Evolutionary conservation across 2,329 filamentous ascomycete species (phyloP).

Genomic region (Phialophora macrospora): DNA sequence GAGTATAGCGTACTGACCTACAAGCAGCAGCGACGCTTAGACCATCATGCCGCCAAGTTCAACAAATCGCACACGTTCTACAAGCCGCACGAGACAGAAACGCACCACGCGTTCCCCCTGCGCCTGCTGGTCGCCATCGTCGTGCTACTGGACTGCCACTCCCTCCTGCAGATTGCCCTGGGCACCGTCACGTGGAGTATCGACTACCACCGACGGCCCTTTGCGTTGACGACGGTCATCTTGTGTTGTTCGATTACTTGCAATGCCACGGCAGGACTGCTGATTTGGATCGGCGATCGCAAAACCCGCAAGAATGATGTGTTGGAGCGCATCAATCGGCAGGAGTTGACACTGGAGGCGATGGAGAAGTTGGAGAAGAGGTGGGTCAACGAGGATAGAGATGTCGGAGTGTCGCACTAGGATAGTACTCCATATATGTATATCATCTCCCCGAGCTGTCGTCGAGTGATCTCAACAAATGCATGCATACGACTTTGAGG

Average conservation of each 20-base stretch:
- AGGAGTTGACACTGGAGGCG: conserved; percentile 17
- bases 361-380: background rate
- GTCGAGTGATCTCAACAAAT: too few relatives aligned
- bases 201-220: conserved; percentile 5
- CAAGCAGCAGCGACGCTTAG: conserved; percentile 12
- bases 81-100: conserved; percentile 18
- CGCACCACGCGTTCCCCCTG: conserved; percentile 18
- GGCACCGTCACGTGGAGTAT: conserved; percentile 18
- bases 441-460: too few relatives aligned
- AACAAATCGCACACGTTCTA: conserved; percentile 20
- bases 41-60: conserved; percentile 14
- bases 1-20: conserved; percentile 16
- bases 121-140: conserved; percentile 17
- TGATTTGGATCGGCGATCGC: conserved; percentile 20
- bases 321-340: conserved; percentile 15
- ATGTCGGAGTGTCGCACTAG: too few relatives aligned
- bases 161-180: conserved; percentile 15
- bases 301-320: conserved; percentile 13
- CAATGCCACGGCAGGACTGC: conserved; percentile 13
- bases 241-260: conserved; percentile 12
- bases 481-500: too few relatives aligned
- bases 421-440: too few relatives aligned
- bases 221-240: conserved; percentile 18
- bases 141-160: conserved; percentile 13
- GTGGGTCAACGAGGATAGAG: background rate